phyloP scores from a whole-genome alignment of 2,329 filamentous ascomycete genomes.

The Acrodontium crateriforme region DNA sequence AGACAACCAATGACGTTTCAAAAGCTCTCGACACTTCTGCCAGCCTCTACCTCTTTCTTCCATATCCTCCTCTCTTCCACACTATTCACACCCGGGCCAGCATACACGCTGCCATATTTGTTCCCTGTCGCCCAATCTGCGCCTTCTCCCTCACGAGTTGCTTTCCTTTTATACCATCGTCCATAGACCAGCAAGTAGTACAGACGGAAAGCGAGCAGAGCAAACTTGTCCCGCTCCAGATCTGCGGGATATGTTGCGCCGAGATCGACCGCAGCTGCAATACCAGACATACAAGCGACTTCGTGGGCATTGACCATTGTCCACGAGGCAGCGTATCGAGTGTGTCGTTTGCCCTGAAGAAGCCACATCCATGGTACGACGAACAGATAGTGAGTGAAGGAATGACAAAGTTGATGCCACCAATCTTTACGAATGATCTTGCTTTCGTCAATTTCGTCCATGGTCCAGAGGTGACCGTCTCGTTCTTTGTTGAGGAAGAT shows the following conservation, averaged over 20 bases:
- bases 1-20: conserved; percentile 1
- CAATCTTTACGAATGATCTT: conserved; percentile 51
- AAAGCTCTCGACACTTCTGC: conserved; percentile 17
- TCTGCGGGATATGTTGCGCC: conserved; percentile 52
- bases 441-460: conserved; percentile 42
- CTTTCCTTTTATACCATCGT: conserved; percentile 41
- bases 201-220: conserved; percentile 45
- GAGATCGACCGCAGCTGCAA: conserved; percentile 55
- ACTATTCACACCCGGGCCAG: conserved; percentile 41
- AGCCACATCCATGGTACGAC: conserved; percentile 62
- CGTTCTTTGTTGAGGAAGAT: conserved; percentile 49
- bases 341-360: conserved; percentile 50
- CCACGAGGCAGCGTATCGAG: conserved; percentile 53
- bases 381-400: conserved; percentile 48
- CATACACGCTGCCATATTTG: conserved; percentile 45
- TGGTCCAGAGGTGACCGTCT: conserved; percentile 43
- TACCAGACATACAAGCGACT: conserved; percentile 55
- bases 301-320: conserved; percentile 59
- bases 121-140: conserved; percentile 42
- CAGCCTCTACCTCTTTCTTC: conserved; percentile 32
- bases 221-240: conserved; percentile 48
- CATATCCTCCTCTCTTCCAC: conserved; percentile 40
- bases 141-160: conserved; percentile 33
- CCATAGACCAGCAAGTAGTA: conserved; percentile 50
- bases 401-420: conserved; percentile 55